Evolutionary conservation across 2,329 filamentous ascomycete species (phyloP), one percentile per base, ranked within the genome.

Genomic region (Penicillium griseofulvum): DNA sequence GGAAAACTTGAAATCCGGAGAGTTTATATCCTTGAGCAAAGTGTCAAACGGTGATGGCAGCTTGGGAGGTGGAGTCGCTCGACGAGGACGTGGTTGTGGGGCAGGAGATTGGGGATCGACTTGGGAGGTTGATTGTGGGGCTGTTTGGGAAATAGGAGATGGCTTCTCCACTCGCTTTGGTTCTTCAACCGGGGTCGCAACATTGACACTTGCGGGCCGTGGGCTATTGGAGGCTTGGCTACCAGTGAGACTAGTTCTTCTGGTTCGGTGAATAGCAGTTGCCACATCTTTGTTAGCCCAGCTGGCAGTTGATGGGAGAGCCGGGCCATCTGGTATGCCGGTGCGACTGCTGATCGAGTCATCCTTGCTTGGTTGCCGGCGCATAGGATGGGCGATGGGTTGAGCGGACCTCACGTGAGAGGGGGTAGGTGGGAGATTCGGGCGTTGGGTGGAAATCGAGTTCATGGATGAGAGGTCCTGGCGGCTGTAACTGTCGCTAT

Each of bases 381-480:
- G 81, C 87, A 94, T 91, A 0, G 81, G 77, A 55, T 81, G 80
- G 16, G 80, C 69, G 2, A 80, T 77, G 37, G 82, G 79, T 34
- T 81, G 79, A 4, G 81, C 74, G 34, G 79, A 77, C 54, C 80
- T 80, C 31, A 77, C 76, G 56, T 73, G 76, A 58, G 80, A 77
- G 44, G 76, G 75, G 24, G 64, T 62, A 26, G 65, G 62, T n/a
- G 59, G 79, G 73, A 89, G 77, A 1, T 87, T 86, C 34, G 88
- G 84, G 65, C 91, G 79, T 69, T 87, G 91, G 1, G 89, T 91
- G 59, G 88, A 89, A 54, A 91, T 87, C 57, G 90, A 93, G 67
- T 97, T 97, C 81, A 97, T 90, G 17, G 92, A 95, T 1, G 93
- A 97, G 36, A 97, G 77, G 72, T 97, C 93, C 71, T 97, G 91